Base-by-base conservation (phyloP, 805 yeast species). In the Wickerhamomyces rabaulensis region DNA sequence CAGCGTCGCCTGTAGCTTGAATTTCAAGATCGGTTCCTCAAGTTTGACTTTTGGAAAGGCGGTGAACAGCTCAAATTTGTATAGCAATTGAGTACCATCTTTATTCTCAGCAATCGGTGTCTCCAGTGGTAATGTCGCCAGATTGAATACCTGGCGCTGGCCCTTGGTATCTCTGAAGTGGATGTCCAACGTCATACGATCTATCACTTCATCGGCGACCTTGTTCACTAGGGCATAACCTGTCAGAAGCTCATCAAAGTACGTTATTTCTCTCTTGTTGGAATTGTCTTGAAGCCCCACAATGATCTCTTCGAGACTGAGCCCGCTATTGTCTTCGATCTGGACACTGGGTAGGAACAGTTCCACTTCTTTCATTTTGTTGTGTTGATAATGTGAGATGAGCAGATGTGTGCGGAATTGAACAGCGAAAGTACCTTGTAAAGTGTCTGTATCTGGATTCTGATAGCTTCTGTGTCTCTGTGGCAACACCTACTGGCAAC, bases 1-100 rank as follows among this genome's bases (percentile, higher is more conserved):
- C 29, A 21, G 44, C 1, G 7, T 25, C n/a, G 6, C 51, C 42
- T 22, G 46, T 37, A 52, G 31, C 9, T 41, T 43, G 1, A 60
- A 20, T 21, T 40, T 42, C 3, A 58, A 20, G 0, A 33, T 6
- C 10, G 64, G 61, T 6, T 54, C 50, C 9, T 47, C 49, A 4
- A 60, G 27, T 39, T 50, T 53, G 10, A 50, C 25, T 45, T 57
- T 60, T 15, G 64, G 64, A 43, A 55, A 58, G 4, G 54, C 40
- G 4, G 54, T 42, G 23, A 53, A 48, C 8, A 48, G 7, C 5
- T 42, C 43, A 36, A 60, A 53, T 12, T 44, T 48, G 44, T 48
- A 57, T 2, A 51, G 36, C 3, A 37, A 9, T 7, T 37, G 20
- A 5, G 46, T 26, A 0, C 43, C 44, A 6, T 40, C 25, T 2